These are phyloP conservation scores for Phialophora verrucosa DNA, from an alignment of 2,329 filamentous ascomycete species.

Conservation along the genomic window DNA sequence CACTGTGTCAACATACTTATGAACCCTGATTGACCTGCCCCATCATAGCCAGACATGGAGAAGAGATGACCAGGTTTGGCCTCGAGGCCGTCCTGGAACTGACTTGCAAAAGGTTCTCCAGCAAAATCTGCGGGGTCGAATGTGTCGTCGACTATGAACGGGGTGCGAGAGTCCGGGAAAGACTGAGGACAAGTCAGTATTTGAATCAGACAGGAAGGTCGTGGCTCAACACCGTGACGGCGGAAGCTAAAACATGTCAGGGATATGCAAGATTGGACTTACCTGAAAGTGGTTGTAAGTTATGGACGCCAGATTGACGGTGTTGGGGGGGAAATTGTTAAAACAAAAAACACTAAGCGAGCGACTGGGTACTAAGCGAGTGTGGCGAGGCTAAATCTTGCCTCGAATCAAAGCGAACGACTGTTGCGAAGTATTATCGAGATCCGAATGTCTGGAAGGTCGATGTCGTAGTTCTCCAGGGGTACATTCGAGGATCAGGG, in stretches of 20 bases:
- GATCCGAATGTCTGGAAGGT: slow-evolving; percentile 21
- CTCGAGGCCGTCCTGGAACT: slow-evolving; percentile 58
- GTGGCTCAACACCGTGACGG: background rate
- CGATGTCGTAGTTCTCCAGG: slow-evolving; percentile 23
- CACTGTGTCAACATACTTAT: slow-evolving; percentile 25
- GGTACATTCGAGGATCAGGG: slow-evolving; percentile 29
- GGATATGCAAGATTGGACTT: slow-evolving; percentile 40
- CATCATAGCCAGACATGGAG: slow-evolving; percentile 83
- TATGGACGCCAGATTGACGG: slow-evolving; percentile 58
- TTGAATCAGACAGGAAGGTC: slow-evolving; percentile 46
- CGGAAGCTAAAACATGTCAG: slow-evolving; percentile 29
- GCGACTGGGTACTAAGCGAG: slow-evolving; percentile 51
- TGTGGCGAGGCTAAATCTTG: slow-evolving; percentile 44
- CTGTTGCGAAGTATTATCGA: slow-evolving; percentile 41
- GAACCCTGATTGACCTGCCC: slow-evolving; percentile 66
- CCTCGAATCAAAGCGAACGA: slow-evolving; percentile 55
- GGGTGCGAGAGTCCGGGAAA: slow-evolving; percentile 51
- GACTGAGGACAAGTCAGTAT: slow-evolving; percentile 36
- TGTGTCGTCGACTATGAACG: slow-evolving; percentile 55
- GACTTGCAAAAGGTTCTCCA: slow-evolving; percentile 52
- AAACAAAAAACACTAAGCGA: slow-evolving; percentile 53
- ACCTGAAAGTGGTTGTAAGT: slow-evolving; percentile 54
- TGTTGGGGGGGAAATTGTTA: slow-evolving; percentile 40
- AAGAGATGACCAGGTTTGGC: slow-evolving; percentile 66
- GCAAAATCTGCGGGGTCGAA: slow-evolving; percentile 54